These are phyloP conservation scores for Botrytis aclada DNA, from an alignment of 2,329 filamentous ascomycete species.

Conservation along the genomic window DNA sequence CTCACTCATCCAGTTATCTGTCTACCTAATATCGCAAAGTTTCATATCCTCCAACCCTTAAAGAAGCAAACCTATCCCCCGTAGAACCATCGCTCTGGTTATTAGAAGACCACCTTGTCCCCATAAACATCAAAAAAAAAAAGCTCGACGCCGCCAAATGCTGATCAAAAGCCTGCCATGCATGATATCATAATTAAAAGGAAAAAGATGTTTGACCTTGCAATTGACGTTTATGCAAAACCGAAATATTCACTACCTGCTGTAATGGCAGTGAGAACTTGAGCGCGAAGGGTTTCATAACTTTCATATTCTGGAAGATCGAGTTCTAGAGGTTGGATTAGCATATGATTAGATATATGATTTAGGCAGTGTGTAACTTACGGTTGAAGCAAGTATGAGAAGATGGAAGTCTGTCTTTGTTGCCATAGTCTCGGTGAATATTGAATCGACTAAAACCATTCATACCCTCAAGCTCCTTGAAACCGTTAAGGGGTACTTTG, in stretches of 20 bases:
- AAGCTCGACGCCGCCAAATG: conserved; percentile 36
- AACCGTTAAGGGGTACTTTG: conserved; percentile 96
- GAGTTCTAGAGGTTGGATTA: conserved; percentile 62
- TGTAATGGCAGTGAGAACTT: conserved; percentile 94
- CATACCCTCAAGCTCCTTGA: conserved; percentile 99
- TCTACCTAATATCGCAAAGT: background rate
- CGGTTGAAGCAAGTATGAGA: conserved; percentile 99
- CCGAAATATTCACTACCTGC: conserved; percentile 96
- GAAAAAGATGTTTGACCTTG: conserved; percentile 25
- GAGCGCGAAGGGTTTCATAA: conserved; percentile 84
- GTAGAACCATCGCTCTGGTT: background rate
- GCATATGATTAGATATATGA: conserved; percentile 20
- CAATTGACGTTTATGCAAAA: conserved; percentile 65
- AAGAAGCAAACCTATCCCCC: conserved; percentile 15
- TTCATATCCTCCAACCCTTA: conserved; percentile 9
- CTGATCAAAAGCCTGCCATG: conserved; percentile 36
- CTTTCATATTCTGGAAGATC: conserved; percentile 97
- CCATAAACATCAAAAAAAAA: conserved; percentile 28
- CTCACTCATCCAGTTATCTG: background rate
- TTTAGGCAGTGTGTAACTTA: conserved; percentile 52
- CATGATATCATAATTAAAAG: conserved; percentile 30
- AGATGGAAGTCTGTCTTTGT: conserved; percentile 90
- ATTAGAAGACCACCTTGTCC: conserved; percentile 22
- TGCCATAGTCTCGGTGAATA: conserved; percentile 96
- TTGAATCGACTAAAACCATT: conserved; percentile 98